Base-by-base conservation (phyloP, 495 filamentous ascomycete species). In the Annulohypoxylon bovei region DNA sequence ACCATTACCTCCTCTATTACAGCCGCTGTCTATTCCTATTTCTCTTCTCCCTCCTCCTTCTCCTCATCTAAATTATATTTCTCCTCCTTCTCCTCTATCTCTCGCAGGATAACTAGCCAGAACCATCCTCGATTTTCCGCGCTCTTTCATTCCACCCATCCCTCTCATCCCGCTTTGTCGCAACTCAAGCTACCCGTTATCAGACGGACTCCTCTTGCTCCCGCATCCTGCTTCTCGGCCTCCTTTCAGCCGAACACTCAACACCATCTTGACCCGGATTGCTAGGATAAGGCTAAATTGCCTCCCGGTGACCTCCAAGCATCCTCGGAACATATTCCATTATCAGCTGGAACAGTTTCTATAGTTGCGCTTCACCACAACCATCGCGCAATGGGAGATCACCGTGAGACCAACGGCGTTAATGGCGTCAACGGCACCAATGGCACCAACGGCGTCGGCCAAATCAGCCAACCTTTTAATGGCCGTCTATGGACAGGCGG, bases 261-360 rank as follows among this genome's bases (percentile, higher is more conserved):
- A 35, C 65, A 47, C 22, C 42, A 27, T 54, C 74, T 64, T 20
- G 22, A 65, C 57, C 65, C 71, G 20, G 47, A 32, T 54, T 66
- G 71, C 65, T 76, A 76, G 71, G 71, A 76, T 74, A 71, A 49
- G 58, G 70, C 67, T 68, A 73, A 65, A 67, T 73, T 71, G 52
- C 61, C 57, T 76, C 67, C 49, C 50, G 60, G 50, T 27, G 56
- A 54, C 54, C 67, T 55, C 70, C 60, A 58, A 65, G 28, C 58
- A 20, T 68, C 65, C 23, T 6, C 33, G 30, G 23, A 32, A 56
- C 46, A 58, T 23, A 44, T 39, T 68, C 35, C 39, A 16, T 1
- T 46, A 27, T 32, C 49, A 20, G 20, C 49, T 53, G 28, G 28
- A 53, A 39, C 20, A 23, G 20, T 47, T 6, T 53, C 58, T 4